Conservation (phyloP, 805 yeast species). For the Candida nanaspora region DNA sequence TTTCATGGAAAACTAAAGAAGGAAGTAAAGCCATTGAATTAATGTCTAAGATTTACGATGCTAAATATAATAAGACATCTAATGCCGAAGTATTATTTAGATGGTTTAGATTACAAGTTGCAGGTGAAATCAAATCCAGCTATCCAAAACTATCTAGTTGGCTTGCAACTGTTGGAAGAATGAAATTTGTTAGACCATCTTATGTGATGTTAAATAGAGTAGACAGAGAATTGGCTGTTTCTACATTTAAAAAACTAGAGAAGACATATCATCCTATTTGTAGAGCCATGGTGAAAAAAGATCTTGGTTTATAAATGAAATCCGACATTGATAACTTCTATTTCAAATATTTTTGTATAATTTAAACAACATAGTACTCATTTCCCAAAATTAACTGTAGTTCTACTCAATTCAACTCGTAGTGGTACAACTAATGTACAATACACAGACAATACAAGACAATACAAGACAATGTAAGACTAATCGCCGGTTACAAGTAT, state of each 20-base stretch:
- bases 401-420: no score
- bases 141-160: conserved; percentile 62
- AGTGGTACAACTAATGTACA: no score
- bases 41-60: conserved; percentile 25
- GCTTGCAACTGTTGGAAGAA: conserved; percentile 89
- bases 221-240: conserved; percentile 57
- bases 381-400: no score
- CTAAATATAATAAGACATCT: conserved; percentile 41
- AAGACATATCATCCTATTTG: conserved; percentile 79
- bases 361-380: no score
- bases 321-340: no score
- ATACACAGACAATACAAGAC: no score
- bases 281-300: conserved; percentile 74
- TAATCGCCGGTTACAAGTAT: no score
- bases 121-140: conserved; percentile 38
- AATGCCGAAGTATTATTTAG: conserved; percentile 81
- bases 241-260: conserved; percentile 55
- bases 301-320: conserved; percentile 19
- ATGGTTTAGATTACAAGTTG: conserved; percentile 63
- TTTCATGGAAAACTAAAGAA: conserved; percentile 24
- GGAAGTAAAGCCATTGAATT: conserved; percentile 25
- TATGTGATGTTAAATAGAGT: conserved; percentile 58
- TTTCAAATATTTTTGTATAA: no score
- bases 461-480: no score
- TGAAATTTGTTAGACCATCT: conserved; percentile 91